These are phyloP conservation scores for Radiomyces spectabilis DNA, from an alignment of 192 early-diverging fungal species.

Conservation along the genomic window DNA sequence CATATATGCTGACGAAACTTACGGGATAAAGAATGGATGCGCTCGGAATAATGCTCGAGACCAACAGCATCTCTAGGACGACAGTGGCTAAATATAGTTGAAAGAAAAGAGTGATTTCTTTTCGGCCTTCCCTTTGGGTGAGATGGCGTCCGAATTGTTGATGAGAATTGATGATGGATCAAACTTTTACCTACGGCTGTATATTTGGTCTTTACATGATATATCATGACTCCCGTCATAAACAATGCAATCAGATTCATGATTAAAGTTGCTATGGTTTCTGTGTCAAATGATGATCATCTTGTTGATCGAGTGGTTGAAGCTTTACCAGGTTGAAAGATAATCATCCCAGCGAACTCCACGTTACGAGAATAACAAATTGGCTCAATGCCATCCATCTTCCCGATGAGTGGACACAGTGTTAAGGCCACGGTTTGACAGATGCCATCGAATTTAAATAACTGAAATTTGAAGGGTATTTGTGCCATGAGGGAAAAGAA, in stretches of 20 bases:
- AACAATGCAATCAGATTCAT: conserved; percentile 82
- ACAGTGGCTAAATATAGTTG: conserved; percentile 85
- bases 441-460: conserved; percentile 87
- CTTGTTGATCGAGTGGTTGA: neutral
- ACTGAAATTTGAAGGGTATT: conserved; percentile 31
- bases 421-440: conserved; percentile 79
- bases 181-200: conserved; percentile 83
- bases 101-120: conserved; percentile 97
- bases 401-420: conserved; percentile 84
- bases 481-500: no score
- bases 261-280: conserved; percentile 68
- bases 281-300: conserved; percentile 2
- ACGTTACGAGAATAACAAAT: conserved; percentile 93
- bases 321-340: conserved; percentile 78
- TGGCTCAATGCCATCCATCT: conserved; percentile 67
- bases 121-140: no score
- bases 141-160: no score
- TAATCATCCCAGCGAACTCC: conserved; percentile 70
- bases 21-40: conserved; percentile 60
- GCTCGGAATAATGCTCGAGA: conserved; percentile 88
- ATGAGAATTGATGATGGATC: neutral
- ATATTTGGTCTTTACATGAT: conserved; percentile 93
- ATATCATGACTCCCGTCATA: conserved; percentile 97
- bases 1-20: conserved; percentile 19
- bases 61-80: conserved; percentile 80